Base-by-base conservation (phyloP, 2,329 filamentous ascomycete species). In the Piedraia hortae region DNA sequence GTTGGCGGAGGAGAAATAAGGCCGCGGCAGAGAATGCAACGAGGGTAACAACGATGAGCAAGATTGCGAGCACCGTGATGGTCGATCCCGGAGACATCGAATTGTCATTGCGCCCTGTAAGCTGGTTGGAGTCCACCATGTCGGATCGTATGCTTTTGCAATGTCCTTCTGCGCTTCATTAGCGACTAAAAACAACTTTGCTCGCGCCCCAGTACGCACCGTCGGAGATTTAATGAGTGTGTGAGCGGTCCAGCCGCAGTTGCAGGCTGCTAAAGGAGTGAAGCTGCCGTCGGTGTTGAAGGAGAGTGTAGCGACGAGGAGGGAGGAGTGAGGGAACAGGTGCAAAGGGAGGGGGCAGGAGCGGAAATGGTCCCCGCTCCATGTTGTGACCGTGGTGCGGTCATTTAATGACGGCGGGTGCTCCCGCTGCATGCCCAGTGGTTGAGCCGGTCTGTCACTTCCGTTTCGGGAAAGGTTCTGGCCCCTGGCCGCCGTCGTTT, bases 21-120 rank as follows among this genome's bases (percentile, higher is more conserved):
- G 91, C 62, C 13, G 58, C 51, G 26, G 62, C 65, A 23, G 70
- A 53, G 26, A 89, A 54, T 28, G 59, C 65, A 35, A 82, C 46
- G 35, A 88, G 62, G 34, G 82, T 52, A 20, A 97, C 55, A 30
- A 68, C 66, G 34, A 93, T 55, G 24, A 93, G 59, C 26, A 63
- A 59, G 35, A 89, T 71, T 42, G 90, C 53, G 19, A 89, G 61
- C 40, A 75, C 66, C 43, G 80, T 55, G 50, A 72, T 65, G 20
- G 59, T 56, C 16, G 50, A 48, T 28, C 54, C 61, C 34, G 71
- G 34, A 52, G 48, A 26, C 47, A 48, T 34, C 12, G 46, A 35
- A 28, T 35, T 33, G 25, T 47, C 38, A 39, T 53, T 48, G 32
- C 63, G 59, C 38, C 48, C 44, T 34, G 56, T 49, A 31, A 68